Evolutionary conservation across 139 green algal species (phyloP), one percentile per base, ranked within the genome.

Genomic region (Auxenochlorella pyrenoidosa): DNA sequence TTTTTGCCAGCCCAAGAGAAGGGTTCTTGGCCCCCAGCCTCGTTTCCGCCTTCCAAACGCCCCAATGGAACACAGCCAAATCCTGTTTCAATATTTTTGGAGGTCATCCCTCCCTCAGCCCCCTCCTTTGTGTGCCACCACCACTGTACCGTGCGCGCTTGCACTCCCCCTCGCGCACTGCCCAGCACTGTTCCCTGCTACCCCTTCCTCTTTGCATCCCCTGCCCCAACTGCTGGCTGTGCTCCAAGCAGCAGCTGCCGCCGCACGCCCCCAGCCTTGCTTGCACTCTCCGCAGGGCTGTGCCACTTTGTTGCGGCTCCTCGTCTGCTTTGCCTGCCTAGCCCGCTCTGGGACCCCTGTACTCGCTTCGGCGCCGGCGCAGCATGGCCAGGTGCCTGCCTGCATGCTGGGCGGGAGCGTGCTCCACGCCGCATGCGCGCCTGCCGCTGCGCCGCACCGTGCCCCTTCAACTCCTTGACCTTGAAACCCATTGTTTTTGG

Each of bases 51-150:
- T 2, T 76, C 6, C 36, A 0, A 34, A 24, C 34, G 18, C 70
- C 38, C 60, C n/a, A n/a, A 36, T 59, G 24, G 34, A 79, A 79
- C 36, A 36, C 66, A 76, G 12, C 34, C 70, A 41, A n/a, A 12
- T 65, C 51, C n/a, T 41, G 15, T 47, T 5, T 36, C 78, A 71
- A 47, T 83, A 83, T 83, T 83, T 83, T 71, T 54, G 78, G 78
- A 83, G 78, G 78, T n/a, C 18, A 32, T n/a, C 18, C 78, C 78
- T 83, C 78, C 76, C 76, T 66, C 76, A 70, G n/a, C 22, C 78
- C 78, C 75, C 75, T 30, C 32, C 30, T 34, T 41, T 51, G 30
- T 83, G 78, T 83, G 78, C 78, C 78, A 83, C 38, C 47, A 41
- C 40, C 75, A 26, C 12, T 41, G 40, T n/a, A 24, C 70, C n/a